Evolutionary conservation across 129 eudicot genomes (phyloP).

Genomic region (Lonicera japonica): DNA sequence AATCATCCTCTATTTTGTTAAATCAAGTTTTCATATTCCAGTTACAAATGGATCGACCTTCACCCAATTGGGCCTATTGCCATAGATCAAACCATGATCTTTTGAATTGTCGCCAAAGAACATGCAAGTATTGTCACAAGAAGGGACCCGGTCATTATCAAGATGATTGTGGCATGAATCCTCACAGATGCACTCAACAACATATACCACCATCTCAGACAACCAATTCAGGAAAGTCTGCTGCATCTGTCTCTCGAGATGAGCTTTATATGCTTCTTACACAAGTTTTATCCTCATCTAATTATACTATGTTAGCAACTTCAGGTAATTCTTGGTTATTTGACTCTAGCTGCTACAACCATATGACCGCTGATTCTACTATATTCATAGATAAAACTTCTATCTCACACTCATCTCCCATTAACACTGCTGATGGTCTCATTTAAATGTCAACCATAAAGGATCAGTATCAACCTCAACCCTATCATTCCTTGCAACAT

Average conservation of each 20-base stretch:
- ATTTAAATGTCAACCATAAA: neutral
- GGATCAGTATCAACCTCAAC: neutral
- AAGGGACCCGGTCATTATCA: neutral
- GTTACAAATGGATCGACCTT: no score
- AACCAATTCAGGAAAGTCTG: no score
- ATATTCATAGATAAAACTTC: neutral
- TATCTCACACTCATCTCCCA: neutral
- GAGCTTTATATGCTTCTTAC: no score
- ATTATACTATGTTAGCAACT: neutral
- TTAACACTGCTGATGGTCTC: constrained; percentile 7
- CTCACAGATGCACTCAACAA: no score
- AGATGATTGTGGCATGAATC: neutral
- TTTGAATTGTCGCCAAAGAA: neutral
- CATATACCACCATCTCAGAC: no score
- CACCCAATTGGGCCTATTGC: neutral
- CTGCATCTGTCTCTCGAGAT: no score
- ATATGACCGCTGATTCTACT: constrained; percentile 5
- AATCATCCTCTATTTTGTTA: no score
- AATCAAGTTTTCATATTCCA: no score
- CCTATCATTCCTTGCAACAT: neutral
- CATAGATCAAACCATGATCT: neutral
- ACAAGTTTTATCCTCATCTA: neutral
- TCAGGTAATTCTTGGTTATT: constrained; percentile 13
- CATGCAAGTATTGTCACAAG: neutral
- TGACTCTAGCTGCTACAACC: constrained; percentile 10